phyloP scores from a whole-genome alignment of 306 rosid species.

The Sindora glabra region DNA sequence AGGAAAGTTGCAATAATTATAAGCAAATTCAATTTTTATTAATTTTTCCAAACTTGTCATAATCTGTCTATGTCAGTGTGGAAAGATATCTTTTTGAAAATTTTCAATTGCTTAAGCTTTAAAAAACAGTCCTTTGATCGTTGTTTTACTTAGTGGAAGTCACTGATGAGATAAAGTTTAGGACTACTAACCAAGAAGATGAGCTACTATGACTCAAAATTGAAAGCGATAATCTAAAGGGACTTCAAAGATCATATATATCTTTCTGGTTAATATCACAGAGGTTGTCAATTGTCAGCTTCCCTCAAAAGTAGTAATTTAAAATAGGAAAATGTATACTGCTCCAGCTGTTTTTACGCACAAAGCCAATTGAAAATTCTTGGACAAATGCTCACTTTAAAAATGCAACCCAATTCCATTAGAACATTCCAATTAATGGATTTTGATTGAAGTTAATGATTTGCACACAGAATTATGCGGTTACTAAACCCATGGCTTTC shows the following conservation, averaged over 20 bases:
- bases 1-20: too few relatives aligned
- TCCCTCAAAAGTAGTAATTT: constrained; percentile 62
- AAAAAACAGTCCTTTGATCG: constrained; percentile 45
- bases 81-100: constrained; percentile 38
- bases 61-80: constrained; percentile 15
- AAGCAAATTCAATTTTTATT: too few relatives aligned
- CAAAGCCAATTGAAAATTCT: constrained; percentile 30
- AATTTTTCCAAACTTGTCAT: constrained; percentile 1
- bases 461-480: constrained; percentile 16
- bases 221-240: constrained; percentile 59
- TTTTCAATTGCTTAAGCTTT: constrained; percentile 74
- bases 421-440: constrained; percentile 7
- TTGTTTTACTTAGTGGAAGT: constrained; percentile 27
- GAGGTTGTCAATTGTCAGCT: constrained; percentile 28
- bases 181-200: constrained; percentile 17
- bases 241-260: constrained; percentile 57
- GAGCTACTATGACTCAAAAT: constrained; percentile 11
- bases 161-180: constrained; percentile 25
- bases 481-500: constrained; percentile 1
- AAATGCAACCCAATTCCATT: not conserved
- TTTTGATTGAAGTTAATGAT: constrained; percentile 16
- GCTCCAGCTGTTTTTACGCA: constrained; percentile 18
- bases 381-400: constrained; percentile 3
- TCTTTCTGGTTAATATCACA: constrained; percentile 7
- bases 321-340: not conserved